Conservation (phyloP, 495 filamentous ascomycete species). For the Penicillium coprophilum region DNA sequence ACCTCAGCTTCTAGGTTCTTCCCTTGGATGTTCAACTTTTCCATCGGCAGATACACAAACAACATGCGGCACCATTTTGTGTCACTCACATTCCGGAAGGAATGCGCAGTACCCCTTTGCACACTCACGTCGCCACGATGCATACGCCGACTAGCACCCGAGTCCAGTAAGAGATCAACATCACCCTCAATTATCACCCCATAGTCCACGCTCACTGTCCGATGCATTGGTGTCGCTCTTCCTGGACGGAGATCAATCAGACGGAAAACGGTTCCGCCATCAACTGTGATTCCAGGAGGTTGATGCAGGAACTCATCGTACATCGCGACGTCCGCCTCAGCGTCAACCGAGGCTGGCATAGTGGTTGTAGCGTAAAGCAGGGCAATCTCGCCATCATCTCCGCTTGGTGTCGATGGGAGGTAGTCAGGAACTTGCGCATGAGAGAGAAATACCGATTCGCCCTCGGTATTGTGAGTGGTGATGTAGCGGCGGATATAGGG, state of each 20-base stretch:
- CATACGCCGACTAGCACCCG: slow-evolving; percentile 56
- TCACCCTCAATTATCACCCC: slow-evolving; percentile 68
- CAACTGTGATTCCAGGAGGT: slow-evolving; percentile 32
- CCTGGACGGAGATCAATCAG: slow-evolving; percentile 65
- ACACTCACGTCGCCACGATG: slow-evolving; percentile 68
- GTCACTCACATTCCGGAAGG: slow-evolving; percentile 57
- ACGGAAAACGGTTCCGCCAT: slow-evolving; percentile 38
- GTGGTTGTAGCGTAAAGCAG: slow-evolving; percentile 41
- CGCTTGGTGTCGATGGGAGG: slow-evolving; percentile 30
- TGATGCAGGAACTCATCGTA: slow-evolving; percentile 39
- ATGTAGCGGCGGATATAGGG: slow-evolving; percentile 43
- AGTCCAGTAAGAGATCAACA: slow-evolving; percentile 73
- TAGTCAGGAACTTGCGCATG: slow-evolving; percentile 35
- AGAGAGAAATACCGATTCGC: slow-evolving; percentile 42
- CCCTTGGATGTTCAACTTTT: slow-evolving; percentile 29
- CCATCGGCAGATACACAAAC: slow-evolving; percentile 44
- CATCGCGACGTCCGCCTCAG: slow-evolving; percentile 39
- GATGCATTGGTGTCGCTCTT: slow-evolving; percentile 68
- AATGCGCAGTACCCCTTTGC: slow-evolving; percentile 63
- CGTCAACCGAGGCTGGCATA: slow-evolving; percentile 28
- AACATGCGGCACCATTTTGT: slow-evolving; percentile 57
- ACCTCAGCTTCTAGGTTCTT: slow-evolving; percentile 28
- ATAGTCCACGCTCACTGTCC: slow-evolving; percentile 69
- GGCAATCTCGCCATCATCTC: slow-evolving; percentile 39
- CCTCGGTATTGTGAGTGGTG: slow-evolving; percentile 40